A percentile compares a stretch with the other conserved stretches of the same genome.
Conservation (phyloP, 345 rosid genomes). For the Stellera chamaejasme region DNA sequence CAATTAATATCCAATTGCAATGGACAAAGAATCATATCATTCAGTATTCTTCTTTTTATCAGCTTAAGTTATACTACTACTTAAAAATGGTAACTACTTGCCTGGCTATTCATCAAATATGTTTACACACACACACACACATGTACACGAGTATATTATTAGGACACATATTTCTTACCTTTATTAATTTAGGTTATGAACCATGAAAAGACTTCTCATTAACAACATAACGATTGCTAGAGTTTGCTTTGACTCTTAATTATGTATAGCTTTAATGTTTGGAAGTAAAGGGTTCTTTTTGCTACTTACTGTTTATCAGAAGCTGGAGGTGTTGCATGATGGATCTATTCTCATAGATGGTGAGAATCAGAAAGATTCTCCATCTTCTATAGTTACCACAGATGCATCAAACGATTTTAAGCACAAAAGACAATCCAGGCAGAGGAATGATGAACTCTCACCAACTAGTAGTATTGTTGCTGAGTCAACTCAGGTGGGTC, state of each 20-base stretch:
- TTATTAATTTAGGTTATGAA: no score
- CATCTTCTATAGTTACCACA: slow-evolving; percentile 37
- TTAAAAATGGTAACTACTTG: no score
- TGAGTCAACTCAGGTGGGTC: slow-evolving; percentile 69
- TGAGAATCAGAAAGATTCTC: slow-evolving; percentile 45
- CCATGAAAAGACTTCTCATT: no score
- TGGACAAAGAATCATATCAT: no score
- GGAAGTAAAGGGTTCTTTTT: neutral
- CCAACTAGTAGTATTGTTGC: slow-evolving; percentile 50
- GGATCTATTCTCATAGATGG: slow-evolving; percentile 49
- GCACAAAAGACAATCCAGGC: slow-evolving; percentile 71
- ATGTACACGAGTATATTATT: no score
- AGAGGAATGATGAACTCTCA: slow-evolving; percentile 70
- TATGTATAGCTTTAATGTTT: no score
- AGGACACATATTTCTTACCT: no score
- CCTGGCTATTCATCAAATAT: no score
- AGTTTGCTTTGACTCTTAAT: neutral
- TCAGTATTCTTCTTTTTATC: no score
- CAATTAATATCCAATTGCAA: no score
- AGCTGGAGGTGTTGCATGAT: slow-evolving; percentile 42
- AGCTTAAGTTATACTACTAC: no score
- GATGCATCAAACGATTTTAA: slow-evolving; percentile 50
- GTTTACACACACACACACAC: no score
- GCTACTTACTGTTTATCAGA: slow-evolving; percentile 29
- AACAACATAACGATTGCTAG: neutral